These are phyloP conservation scores for Saccharomycopsis guyanensis DNA, from an alignment of 805 yeast species.

Conservation along the genomic window DNA sequence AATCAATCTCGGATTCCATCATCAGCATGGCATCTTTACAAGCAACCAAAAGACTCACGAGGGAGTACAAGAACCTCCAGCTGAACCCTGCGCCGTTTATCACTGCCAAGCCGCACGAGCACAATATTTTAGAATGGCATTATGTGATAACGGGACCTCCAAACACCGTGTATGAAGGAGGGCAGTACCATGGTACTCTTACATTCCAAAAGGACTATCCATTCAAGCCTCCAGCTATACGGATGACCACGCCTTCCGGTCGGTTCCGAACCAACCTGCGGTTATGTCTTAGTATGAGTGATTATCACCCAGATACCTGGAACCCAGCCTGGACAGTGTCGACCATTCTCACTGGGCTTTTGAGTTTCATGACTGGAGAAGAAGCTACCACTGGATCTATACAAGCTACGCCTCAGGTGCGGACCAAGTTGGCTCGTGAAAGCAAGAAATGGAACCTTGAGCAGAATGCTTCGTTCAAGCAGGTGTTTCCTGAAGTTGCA, in stretches of 20 bases:
- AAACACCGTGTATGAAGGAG: constrained; percentile 75
- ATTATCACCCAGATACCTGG: constrained; percentile 92
- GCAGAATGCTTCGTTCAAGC: constrained; percentile 48
- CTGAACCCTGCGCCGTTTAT: constrained; percentile 82
- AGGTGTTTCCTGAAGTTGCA: constrained; percentile 65
- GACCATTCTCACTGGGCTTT: constrained; percentile 77
- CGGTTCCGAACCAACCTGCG: constrained; percentile 75
- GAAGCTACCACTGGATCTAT: constrained; percentile 84
- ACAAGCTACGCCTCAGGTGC: constrained; percentile 50
- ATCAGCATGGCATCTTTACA: constrained; percentile 42
- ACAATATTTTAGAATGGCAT: constrained; percentile 89
- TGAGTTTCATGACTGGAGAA: constrained; percentile 87
- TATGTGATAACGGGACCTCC: constrained; percentile 90
- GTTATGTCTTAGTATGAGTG: constrained; percentile 86
- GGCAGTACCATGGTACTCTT: constrained; percentile 86
- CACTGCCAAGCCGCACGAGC: constrained; percentile 78
- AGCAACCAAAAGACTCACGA: constrained; percentile 47
- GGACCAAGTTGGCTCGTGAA: constrained; percentile 47
- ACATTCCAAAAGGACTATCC: constrained; percentile 83
- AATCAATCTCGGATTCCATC: too few relatives aligned
- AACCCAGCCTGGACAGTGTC: constrained; percentile 94
- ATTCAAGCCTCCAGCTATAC: constrained; percentile 83
- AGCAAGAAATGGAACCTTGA: constrained; percentile 54
- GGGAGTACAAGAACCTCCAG: constrained; percentile 72
- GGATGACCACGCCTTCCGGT: constrained; percentile 87